Evolutionary conservation across 768 basidiomycete species (phyloP).

Genomic region (Dioszegia hungarica): DNA sequence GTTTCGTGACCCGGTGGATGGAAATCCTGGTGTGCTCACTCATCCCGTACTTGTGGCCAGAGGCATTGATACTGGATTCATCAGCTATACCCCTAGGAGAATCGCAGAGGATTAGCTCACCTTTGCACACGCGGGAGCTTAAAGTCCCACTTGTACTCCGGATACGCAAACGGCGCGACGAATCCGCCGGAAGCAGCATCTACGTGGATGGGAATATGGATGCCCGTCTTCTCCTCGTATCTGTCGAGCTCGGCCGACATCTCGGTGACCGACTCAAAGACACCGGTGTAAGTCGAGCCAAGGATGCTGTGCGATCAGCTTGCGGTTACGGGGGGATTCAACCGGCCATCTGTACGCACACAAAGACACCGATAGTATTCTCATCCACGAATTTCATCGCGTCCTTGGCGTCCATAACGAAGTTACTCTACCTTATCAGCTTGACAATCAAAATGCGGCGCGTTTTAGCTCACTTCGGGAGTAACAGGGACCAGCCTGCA

Average conservation of each 20-base stretch:
- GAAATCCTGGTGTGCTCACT: neutral
- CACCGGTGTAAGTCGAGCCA: slow-evolving; percentile 56
- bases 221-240: slow-evolving; percentile 54
- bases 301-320: slow-evolving; percentile 19
- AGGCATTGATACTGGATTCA: slow-evolving; percentile 28
- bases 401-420: slow-evolving; percentile 67
- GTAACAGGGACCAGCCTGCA: slow-evolving; percentile 62
- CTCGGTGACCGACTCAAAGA: slow-evolving; percentile 74
- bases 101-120: slow-evolving; percentile 32
- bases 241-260: slow-evolving; percentile 65
- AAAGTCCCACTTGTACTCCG: slow-evolving; percentile 59
- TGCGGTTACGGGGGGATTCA: neutral
- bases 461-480: slow-evolving; percentile 48
- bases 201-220: slow-evolving; percentile 57
- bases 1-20: neutral
- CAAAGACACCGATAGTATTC: slow-evolving; percentile 64
- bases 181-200: slow-evolving; percentile 62
- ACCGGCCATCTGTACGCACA: too few species aligned
- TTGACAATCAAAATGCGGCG: neutral
- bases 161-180: slow-evolving; percentile 55
- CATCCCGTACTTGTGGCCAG: slow-evolving; percentile 60
- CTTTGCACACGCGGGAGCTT: slow-evolving; percentile 59
- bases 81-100: neutral
- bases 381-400: slow-evolving; percentile 66
- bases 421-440: slow-evolving; percentile 54